Evolutionary conservation across 495 filamentous ascomycete genomes (phyloP).

Genomic region (Parachaetomium inaequale): DNA sequence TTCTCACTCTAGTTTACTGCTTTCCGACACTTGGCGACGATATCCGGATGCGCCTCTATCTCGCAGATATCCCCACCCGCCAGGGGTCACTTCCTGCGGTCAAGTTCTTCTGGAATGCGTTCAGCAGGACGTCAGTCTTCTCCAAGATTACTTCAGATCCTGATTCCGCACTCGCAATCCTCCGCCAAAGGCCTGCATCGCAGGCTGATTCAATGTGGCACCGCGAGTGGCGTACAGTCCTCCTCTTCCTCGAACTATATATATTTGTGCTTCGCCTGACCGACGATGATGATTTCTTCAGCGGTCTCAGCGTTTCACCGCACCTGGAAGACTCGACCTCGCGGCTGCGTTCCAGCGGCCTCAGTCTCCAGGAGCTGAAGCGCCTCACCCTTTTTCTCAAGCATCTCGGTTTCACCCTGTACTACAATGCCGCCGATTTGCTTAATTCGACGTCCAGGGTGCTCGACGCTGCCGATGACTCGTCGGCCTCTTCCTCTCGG

Average conservation of each 20-base stretch:
- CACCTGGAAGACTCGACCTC: slow-evolving; percentile 13
- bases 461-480: slow-evolving; percentile 5
- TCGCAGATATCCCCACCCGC: slow-evolving; percentile 63
- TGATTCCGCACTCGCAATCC: slow-evolving; percentile 21
- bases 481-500: slow-evolving; percentile 1
- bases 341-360: slow-evolving; percentile 59
- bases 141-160: slow-evolving; percentile 49
- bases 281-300: slow-evolving; percentile 85
- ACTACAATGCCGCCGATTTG: slow-evolving; percentile 73
- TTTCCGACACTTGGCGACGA: slow-evolving; percentile 84
- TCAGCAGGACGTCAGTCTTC: slow-evolving; percentile 64
- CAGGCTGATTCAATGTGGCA: slow-evolving; percentile 36
- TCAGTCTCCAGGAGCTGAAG: slow-evolving; percentile 67
- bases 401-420: slow-evolving; percentile 84
- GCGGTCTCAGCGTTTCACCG: slow-evolving; percentile 27
- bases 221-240: slow-evolving; percentile 82
- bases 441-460: slow-evolving; percentile 14
- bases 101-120: slow-evolving; percentile 85
- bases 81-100: slow-evolving; percentile 60
- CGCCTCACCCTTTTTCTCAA: slow-evolving; percentile 82
- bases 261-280: slow-evolving; percentile 86
- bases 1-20: slow-evolving; percentile 76
- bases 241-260: slow-evolving; percentile 92
- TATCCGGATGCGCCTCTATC: slow-evolving; percentile 91
- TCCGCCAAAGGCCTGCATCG: slow-evolving; percentile 28